Evolutionary conservation across 139 green algal genomes (phyloP), one percentile per base, ranked within the genome.

Genomic region (Chlorella sp.): DNA sequence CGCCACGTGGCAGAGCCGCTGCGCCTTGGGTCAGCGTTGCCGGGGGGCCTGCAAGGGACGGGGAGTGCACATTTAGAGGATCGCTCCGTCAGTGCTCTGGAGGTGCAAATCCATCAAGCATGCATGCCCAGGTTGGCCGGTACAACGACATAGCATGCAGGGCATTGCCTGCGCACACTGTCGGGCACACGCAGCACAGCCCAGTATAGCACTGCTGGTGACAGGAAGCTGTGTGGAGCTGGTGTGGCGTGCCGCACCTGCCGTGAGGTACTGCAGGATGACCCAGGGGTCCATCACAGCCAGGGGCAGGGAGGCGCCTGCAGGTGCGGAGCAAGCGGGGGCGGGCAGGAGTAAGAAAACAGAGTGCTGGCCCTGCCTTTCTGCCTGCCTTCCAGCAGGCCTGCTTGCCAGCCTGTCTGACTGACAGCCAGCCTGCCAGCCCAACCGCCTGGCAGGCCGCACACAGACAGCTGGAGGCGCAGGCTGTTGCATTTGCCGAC

Each of bases 191-290:
- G 48, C 48, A 57, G 48, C 48, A 57, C 48, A 57, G 7, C 48
- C 5, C 48, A 57, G 7, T 9, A 57, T 9, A 57, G 48, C 48
- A 57, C 48, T 57, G 48, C 48, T 71, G 60, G 60, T 68, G 48
- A 57, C 48, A 57, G 48, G 48, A 57, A 57, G 48, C 48, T 57
- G 9, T 9, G 48, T 57, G 48, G 9, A 57, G 48, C 7, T 57
- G 48, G 7, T 9, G 5, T 57, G 48, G 48, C 48, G 9, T 16
- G 48, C 34, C 75, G 28, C 93, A 73, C 88, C 95, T 32, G 91
- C 94, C 30, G 90, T 78, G 22, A 97, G 81, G 91, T 94, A 93
- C 88, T 94, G 92, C 86, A 95, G 90, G 87, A 92, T 53, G n/a
- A 93, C 42, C 28, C 28, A 86, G 18, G 89, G 89, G 73, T 93